These are phyloP conservation scores for Venturia asperata DNA, from an alignment of 2,329 filamentous ascomycete species.

Conservation along the genomic window DNA sequence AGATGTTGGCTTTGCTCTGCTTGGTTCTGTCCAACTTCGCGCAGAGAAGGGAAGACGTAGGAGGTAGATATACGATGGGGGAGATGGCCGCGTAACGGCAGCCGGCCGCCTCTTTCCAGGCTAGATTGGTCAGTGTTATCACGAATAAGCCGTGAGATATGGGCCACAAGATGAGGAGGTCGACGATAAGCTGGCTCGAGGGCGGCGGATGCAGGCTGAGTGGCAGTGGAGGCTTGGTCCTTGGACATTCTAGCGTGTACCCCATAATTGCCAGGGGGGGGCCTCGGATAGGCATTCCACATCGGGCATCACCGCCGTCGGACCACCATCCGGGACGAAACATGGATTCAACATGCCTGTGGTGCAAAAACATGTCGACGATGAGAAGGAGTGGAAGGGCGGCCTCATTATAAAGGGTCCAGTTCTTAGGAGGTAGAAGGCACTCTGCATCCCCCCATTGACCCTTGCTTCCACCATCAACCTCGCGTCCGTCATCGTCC, in stretches of 20 bases:
- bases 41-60: background rate
- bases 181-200: constrained; percentile 7
- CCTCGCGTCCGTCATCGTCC: no score
- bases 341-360: background rate
- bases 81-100: background rate
- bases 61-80: background rate
- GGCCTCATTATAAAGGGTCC: background rate
- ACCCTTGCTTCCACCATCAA: background rate
- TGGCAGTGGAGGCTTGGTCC: background rate
- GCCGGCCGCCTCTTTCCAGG: no score
- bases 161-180: background rate
- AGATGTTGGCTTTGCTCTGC: background rate
- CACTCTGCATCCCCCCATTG: background rate
- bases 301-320: background rate
- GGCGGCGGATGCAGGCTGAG: background rate
- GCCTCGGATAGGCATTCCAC: background rate
- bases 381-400: background rate
- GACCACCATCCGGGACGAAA: background rate
- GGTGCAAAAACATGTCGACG: background rate
- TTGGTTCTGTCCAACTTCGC: background rate
- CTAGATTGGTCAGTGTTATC: background rate
- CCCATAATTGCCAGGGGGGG: background rate
- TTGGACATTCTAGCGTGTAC: background rate
- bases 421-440: background rate
- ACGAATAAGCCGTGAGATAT: background rate